phyloP scores from a whole-genome alignment of 495 filamentous ascomycete species.

The Trichoderma reesei region DNA sequence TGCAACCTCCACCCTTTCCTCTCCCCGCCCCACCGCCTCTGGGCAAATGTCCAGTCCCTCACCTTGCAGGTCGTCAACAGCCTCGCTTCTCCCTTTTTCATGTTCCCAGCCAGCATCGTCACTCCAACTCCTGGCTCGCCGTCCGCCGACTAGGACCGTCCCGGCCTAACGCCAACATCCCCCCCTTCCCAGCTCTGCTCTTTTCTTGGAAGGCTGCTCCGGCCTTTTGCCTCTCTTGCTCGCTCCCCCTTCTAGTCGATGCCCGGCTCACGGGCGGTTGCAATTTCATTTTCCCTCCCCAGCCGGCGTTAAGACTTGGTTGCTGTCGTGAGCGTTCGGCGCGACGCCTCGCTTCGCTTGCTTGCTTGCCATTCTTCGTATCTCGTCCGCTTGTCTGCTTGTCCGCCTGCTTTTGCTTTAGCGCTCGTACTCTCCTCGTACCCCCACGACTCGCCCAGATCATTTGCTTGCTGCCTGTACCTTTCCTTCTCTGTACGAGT shows the following conservation, averaged over 20 bases:
- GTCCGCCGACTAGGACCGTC: background rate
- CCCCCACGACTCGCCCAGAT: conserved; percentile 3
- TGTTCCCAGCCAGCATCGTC: too few relatives aligned
- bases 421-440: background rate
- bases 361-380: background rate
- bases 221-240: background rate
- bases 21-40: background rate
- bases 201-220: conserved; percentile 1
- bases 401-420: too few relatives aligned
- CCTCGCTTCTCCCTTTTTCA: conserved; percentile 4
- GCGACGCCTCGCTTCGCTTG: background rate
- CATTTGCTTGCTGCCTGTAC: too few relatives aligned
- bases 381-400: background rate
- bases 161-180: background rate
- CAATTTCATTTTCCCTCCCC: too few relatives aligned
- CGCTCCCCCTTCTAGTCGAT: background rate
- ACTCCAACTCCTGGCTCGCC: background rate
- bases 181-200: background rate
- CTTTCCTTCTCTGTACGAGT: too few relatives aligned
- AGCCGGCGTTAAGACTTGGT: conserved; percentile 4
- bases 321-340: background rate
- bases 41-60: too few relatives aligned
- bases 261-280: background rate
- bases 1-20: background rate
- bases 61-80: background rate